These are phyloP conservation scores for Leccinum broughii DNA, from an alignment of 768 basidiomycete genomes.

Conservation along the genomic window DNA sequence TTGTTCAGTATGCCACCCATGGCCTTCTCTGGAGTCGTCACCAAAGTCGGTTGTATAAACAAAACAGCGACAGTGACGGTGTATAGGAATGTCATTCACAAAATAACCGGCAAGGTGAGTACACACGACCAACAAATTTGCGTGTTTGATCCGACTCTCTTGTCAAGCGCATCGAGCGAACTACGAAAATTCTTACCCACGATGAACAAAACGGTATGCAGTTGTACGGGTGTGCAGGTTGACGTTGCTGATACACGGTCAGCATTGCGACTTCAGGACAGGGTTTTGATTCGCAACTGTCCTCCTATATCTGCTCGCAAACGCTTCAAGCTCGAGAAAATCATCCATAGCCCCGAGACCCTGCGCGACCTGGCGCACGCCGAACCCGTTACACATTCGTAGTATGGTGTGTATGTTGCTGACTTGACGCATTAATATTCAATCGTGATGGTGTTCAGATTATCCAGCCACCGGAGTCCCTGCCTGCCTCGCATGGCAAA, in stretches of 20 bases:
- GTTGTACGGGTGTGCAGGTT: neutral
- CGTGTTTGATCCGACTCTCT: conserved; percentile 2
- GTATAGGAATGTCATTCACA: conserved; percentile 70
- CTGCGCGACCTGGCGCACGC: conserved; percentile 47
- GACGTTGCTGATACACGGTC: conserved; percentile 12
- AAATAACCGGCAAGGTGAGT: conserved; percentile 73
- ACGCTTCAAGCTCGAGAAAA: conserved; percentile 67
- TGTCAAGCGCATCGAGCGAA: conserved; percentile 67
- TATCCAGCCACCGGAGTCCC: neutral
- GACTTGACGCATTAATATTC: neutral
- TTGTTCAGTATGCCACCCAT: conserved; percentile 67
- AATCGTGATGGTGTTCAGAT: neutral
- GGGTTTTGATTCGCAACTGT: conserved; percentile 79
- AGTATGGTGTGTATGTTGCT: neutral
- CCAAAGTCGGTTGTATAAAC: conserved; percentile 79
- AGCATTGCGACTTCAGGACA: conserved; percentile 70
- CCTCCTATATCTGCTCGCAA: conserved; percentile 79
- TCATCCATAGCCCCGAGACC: conserved; percentile 68
- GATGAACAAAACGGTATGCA: conserved; percentile 69
- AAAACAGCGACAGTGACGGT: conserved; percentile 87
- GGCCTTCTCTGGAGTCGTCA: conserved; percentile 71
- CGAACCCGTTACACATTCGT: conserved; percentile 4
- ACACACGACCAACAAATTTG: neutral
- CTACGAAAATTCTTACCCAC: conserved; percentile 77
- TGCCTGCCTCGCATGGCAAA: neutral